phyloP scores from a whole-genome alignment of 805 yeast species.

The Monosporozyma aerobia region DNA sequence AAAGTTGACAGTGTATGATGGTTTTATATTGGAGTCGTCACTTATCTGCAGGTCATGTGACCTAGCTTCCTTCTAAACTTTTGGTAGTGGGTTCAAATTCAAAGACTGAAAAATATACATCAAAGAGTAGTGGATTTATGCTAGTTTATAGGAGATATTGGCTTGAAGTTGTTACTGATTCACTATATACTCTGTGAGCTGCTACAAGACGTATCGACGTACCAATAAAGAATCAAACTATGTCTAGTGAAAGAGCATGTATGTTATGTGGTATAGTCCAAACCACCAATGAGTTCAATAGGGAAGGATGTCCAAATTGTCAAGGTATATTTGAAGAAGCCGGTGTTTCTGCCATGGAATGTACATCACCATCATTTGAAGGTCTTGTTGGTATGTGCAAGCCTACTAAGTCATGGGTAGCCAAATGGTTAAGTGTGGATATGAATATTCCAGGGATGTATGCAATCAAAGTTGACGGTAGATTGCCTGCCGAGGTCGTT shows the following conservation, averaged over 20 bases:
- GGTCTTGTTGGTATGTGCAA: slow-evolving; percentile 88
- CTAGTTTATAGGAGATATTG: background rate
- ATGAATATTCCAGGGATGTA: slow-evolving; percentile 82
- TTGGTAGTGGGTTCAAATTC: background rate
- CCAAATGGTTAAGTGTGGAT: slow-evolving; percentile 88
- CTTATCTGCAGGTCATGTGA: background rate
- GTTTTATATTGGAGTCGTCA: background rate
- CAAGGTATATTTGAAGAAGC: slow-evolving; percentile 77
- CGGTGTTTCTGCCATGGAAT: slow-evolving; percentile 80
- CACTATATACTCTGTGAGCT: background rate
- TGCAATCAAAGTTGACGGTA: slow-evolving; percentile 89
- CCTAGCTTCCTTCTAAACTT: background rate
- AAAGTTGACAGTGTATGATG: background rate
- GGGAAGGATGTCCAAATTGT: slow-evolving; percentile 93
- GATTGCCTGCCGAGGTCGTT: slow-evolving; percentile 78
- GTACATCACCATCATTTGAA: slow-evolving; percentile 94
- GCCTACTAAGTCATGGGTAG: slow-evolving; percentile 86
- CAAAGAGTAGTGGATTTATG: background rate
- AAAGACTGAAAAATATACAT: background rate
- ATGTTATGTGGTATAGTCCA: slow-evolving; percentile 94
- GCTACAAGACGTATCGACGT: background rate
- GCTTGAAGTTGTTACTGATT: no score
- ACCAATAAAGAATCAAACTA: background rate
- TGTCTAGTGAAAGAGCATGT: slow-evolving; percentile 72
- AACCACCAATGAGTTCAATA: slow-evolving; percentile 66